These are phyloP conservation scores for Vachellia pachyceras DNA, from an alignment of 306 rosid species.

Conservation along the genomic window DNA sequence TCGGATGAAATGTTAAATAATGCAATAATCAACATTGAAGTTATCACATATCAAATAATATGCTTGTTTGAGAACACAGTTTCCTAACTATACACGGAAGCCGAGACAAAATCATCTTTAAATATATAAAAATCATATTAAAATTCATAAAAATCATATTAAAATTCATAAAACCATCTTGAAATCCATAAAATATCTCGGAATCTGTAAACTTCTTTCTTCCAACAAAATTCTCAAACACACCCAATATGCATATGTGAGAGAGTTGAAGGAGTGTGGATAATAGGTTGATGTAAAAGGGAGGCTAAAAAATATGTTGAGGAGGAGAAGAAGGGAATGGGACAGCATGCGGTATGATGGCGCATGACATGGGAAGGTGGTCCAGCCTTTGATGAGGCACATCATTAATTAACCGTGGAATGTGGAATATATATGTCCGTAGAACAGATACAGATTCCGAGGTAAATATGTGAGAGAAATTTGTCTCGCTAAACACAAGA, in stretches of 20 bases:
- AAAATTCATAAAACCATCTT: no score
- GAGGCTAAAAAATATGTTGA: constrained; percentile 32
- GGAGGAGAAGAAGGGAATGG: constrained; percentile 7
- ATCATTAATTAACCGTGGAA: constrained; percentile 16
- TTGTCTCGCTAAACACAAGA: no score
- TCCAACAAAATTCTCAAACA: no score
- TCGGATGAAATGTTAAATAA: no score
- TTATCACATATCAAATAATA: not conserved
- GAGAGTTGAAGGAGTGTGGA: not conserved
- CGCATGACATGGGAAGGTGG: constrained; percentile 59
- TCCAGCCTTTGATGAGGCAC: constrained; percentile 36
- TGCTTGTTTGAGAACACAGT: no score
- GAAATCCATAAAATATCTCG: no score
- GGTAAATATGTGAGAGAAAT: no score
- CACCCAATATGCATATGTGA: not conserved
- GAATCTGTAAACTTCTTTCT: no score
- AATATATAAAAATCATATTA: no score
- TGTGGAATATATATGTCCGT: not conserved
- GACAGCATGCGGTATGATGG: constrained; percentile 56
- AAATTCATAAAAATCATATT: no score
- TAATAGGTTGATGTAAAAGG: not conserved
- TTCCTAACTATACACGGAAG: no score
- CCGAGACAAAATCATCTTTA: no score
- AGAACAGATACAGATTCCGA: not conserved
- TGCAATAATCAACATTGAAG: not conserved